phyloP scores from a whole-genome alignment of 306 rosid species.

The Cucumis melo region DNA sequence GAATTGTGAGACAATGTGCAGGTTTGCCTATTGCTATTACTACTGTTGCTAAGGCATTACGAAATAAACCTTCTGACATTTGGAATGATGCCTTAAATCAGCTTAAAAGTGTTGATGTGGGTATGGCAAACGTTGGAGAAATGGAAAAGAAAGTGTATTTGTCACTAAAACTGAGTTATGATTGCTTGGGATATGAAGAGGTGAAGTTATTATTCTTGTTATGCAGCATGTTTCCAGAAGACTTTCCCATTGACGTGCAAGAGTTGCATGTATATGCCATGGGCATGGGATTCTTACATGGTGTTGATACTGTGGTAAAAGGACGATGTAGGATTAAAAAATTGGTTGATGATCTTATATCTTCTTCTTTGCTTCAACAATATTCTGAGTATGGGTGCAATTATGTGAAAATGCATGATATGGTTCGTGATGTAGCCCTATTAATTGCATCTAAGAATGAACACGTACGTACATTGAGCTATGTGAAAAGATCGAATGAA shows the following conservation, averaged over 20 bases:
- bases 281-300: background rate
- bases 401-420: conserved; percentile 2
- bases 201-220: background rate
- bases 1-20: too few species aligned
- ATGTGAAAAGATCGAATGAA: background rate
- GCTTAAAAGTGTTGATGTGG: background rate
- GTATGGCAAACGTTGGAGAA: background rate
- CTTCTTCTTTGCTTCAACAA: conserved; percentile 4
- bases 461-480: background rate
- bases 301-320: background rate
- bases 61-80: too few species aligned
- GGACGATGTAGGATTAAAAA: background rate
- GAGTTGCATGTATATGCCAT: background rate
- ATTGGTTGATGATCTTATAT: conserved; percentile 9
- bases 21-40: too few species aligned
- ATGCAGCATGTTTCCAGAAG: background rate
- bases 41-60: too few species aligned
- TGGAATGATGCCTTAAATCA: too few species aligned
- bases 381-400: fast-evolving
- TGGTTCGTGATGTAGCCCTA: conserved; percentile 8
- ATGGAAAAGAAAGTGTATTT: background rate
- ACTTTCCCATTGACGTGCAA: background rate
- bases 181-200: background rate
- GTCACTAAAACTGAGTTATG: background rate
- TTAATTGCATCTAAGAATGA: too few species aligned